Evolutionary conservation across 257 asterid genomes (phyloP), one percentile per base, ranked within the genome.

Genomic region (Solanum chaucha): DNA sequence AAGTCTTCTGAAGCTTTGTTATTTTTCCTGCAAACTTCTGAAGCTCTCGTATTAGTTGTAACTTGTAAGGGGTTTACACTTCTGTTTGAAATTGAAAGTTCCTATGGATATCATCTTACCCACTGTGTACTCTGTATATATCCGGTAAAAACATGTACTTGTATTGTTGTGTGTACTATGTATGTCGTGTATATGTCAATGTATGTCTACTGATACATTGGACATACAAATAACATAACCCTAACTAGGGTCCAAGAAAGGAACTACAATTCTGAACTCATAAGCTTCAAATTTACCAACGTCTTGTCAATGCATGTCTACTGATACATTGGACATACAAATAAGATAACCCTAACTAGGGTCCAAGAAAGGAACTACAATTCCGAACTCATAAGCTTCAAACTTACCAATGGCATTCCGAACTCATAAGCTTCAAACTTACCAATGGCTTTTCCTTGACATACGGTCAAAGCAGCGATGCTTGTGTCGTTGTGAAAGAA

Each of bases 1-100:
- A 71, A 22, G 58, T n/a, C 87, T 48, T 86, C 61, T 77, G 85
- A 80, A 80, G 68, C 85, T 46, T 80, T 80, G 68, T 80, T 80
- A 80, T 80, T 28, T 80, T 26, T 15, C 85, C 28, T 46, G 85
- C 85, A 28, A 80, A 80, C 85, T 80, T 80, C 85, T 80, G 85
- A 80, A 80, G 41, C 85, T 80, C 41, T 80, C 26, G 10, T 46
- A 46, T 26, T 80, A 46, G 85, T 80, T 15, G 85, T 2, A 80
- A 78, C 64, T 35, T 73, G 84, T 30, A 28, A 46, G 24, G 38
- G 41, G 38, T 24, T 17, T 44, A 46, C 40, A 28, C 68, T 26
- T 48, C 26, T 80, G 40, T 48, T 78, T 77, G 36, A 41, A 24
- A 41, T 41, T 17, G 85, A 44, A 80, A 80, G 24, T 28, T 67